phyloP scores from a whole-genome alignment of 2,329 filamentous ascomycete genomes.

The Cladosporium sp. region DNA sequence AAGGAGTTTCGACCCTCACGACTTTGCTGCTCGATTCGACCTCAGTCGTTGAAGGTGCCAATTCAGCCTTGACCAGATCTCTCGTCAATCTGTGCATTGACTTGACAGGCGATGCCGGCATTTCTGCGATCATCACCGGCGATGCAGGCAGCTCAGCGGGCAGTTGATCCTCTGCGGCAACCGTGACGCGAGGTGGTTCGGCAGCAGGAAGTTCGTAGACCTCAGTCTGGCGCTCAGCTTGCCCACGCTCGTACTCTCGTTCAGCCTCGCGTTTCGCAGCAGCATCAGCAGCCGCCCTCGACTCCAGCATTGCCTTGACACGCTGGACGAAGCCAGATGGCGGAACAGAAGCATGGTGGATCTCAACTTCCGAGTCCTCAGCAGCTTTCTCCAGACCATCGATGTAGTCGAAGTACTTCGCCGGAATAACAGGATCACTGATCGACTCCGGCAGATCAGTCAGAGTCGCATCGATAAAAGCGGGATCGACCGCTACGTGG shows the following conservation, averaged over 20 bases:
- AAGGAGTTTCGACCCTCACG: not conserved
- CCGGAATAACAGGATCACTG: constrained; percentile 32
- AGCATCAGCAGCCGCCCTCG: constrained; percentile 29
- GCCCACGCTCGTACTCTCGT: constrained; percentile 11
- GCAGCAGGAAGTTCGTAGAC: constrained; percentile 30
- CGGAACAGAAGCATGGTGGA: constrained; percentile 29
- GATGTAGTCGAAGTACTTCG: constrained; percentile 34
- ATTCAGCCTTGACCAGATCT: constrained; percentile 33
- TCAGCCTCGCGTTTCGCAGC: constrained; percentile 20
- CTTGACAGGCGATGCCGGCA: constrained; percentile 15
- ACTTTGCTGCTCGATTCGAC: constrained; percentile 9
- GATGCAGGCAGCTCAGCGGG: constrained; percentile 34
- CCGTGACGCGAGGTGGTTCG: constrained; percentile 28
- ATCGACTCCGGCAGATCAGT: constrained; percentile 32
- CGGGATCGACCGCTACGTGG: constrained; percentile 33
- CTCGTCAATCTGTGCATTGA: constrained; percentile 30
- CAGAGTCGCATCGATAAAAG: constrained; percentile 32
- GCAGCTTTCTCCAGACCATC: constrained; percentile 28
- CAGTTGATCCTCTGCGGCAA: constrained; percentile 30
- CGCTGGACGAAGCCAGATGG: constrained; percentile 38
- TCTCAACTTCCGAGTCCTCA: constrained; percentile 32
- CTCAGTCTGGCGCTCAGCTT: constrained; percentile 18
- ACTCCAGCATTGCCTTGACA: constrained; percentile 42
- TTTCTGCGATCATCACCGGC: constrained; percentile 29
- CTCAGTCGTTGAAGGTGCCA: constrained; percentile 26